Conservation (phyloP, 2,329 filamentous ascomycete species). For the Zasmidium citrigriseum region DNA sequence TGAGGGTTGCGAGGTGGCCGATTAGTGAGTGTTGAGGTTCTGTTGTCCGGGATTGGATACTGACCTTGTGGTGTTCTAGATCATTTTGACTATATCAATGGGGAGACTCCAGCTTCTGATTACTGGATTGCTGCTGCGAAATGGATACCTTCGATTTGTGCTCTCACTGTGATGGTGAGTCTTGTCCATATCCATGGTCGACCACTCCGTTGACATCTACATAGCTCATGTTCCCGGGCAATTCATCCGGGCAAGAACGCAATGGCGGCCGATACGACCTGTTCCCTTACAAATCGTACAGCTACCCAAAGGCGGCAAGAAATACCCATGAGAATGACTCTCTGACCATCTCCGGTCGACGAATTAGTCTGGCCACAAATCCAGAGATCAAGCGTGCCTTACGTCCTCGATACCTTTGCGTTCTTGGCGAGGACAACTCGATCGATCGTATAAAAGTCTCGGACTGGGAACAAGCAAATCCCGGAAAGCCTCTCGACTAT, state of each 20-base stretch:
- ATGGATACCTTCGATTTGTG: constrained; percentile 5
- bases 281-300: constrained; percentile 12
- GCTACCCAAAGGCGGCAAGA: constrained; percentile 9
- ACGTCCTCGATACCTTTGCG: constrained; percentile 6
- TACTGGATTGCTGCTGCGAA: constrained; percentile 8
- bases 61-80: neutral
- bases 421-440: constrained; percentile 7
- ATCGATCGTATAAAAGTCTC: neutral
- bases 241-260: constrained; percentile 7
- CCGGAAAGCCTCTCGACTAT: constrained; percentile 7
- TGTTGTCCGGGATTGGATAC: neutral
- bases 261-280: constrained; percentile 9
- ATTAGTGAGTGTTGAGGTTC: neutral
- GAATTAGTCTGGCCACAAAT: neutral
- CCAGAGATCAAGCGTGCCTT: constrained; percentile 3
- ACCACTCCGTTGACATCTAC: neutral
- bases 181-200: neutral
- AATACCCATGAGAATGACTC: constrained; percentile 5
- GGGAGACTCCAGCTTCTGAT: neutral
- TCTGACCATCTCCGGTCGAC: neutral
- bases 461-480: neutral
- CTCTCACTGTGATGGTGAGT: constrained; percentile 8
- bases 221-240: constrained; percentile 4
- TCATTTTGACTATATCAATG: constrained; percentile 6
- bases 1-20: constrained; percentile 10